Evolutionary conservation across 108 stramenopile genomes (phyloP).

Genomic region (Epithemia pelagica): DNA sequence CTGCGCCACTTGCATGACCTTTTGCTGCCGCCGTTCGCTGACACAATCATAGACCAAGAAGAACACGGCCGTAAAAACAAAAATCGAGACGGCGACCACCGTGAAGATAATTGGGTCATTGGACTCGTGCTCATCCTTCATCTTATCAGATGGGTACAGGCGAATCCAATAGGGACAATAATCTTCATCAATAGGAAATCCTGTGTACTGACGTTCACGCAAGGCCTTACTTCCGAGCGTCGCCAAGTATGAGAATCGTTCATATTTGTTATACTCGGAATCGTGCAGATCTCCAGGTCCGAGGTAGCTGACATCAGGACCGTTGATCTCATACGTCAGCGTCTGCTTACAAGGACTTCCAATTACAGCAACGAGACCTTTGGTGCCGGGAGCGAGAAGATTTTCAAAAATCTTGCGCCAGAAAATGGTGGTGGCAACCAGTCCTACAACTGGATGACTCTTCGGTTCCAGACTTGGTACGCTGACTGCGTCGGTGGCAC

Average conservation of each 20-base stretch:
- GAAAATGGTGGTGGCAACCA: constrained; percentile 2
- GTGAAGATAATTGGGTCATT: constrained; percentile 27
- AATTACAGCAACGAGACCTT: neutral
- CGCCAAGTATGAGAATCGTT: neutral
- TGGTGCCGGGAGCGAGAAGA: neutral
- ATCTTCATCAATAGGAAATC: neutral
- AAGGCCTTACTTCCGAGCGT: neutral
- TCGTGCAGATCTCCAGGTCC: constrained; percentile 40
- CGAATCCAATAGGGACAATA: neutral
- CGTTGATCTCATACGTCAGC: neutral
- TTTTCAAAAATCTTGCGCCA: constrained; percentile 1
- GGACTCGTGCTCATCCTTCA: constrained; percentile 28
- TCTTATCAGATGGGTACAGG: constrained; percentile 29
- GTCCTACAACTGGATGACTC: neutral
- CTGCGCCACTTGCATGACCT: constrained; percentile 21
- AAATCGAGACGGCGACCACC: constrained; percentile 25
- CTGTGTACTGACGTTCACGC: neutral
- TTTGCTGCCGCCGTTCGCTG: constrained; percentile 39
- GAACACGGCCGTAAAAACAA: constrained; percentile 28
- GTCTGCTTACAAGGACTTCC: neutral
- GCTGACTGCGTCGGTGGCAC: neutral
- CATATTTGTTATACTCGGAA: constrained; percentile 19
- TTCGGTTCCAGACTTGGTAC: neutral
- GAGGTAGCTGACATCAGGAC: neutral
- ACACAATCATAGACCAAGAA: constrained; percentile 51